A percentile compares a stretch with the other conserved stretches of the same genome.
phyloP scores from a whole-genome alignment of 345 rosid species.

The Acer yangbiense region DNA sequence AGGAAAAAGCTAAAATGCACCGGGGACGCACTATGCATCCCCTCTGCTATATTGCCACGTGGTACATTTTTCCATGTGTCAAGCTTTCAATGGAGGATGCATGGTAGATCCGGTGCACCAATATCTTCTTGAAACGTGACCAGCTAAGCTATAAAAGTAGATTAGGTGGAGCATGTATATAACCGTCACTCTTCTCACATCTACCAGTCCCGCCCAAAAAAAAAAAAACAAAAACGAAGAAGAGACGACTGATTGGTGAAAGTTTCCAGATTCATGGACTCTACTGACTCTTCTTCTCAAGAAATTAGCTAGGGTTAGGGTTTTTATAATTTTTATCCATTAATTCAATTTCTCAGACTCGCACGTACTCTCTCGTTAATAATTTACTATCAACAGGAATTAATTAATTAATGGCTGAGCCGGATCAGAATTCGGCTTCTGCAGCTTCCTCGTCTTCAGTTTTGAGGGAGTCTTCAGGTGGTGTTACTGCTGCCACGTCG shows the following conservation, averaged over 20 bases:
- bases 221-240: neutral
- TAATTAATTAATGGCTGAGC: conserved; percentile 45
- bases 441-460: conserved; percentile 27
- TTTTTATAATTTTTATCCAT: conserved; percentile 15
- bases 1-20: too few species aligned
- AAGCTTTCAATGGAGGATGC: too few species aligned
- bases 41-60: too few species aligned
- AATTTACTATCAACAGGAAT: neutral
- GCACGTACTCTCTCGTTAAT: neutral
- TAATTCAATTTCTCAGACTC: neutral
- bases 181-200: conserved; percentile 1
- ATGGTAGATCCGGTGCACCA: too few species aligned
- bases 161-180: neutral
- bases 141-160: neutral
- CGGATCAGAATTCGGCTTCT: conserved; percentile 32
- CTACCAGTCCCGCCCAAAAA: conserved; percentile 33
- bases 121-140: neutral
- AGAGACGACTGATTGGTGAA: conserved; percentile 38
- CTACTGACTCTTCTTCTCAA: conserved; percentile 20
- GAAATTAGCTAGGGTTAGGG: conserved; percentile 24
- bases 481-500: conserved; percentile 18
- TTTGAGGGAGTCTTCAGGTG: conserved; percentile 21
- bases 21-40: too few species aligned
- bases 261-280: conserved; percentile 31
- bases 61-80: too few species aligned